Conservation (phyloP, 768 basidiomycete species). For the Agrocybe chaxingu region DNA sequence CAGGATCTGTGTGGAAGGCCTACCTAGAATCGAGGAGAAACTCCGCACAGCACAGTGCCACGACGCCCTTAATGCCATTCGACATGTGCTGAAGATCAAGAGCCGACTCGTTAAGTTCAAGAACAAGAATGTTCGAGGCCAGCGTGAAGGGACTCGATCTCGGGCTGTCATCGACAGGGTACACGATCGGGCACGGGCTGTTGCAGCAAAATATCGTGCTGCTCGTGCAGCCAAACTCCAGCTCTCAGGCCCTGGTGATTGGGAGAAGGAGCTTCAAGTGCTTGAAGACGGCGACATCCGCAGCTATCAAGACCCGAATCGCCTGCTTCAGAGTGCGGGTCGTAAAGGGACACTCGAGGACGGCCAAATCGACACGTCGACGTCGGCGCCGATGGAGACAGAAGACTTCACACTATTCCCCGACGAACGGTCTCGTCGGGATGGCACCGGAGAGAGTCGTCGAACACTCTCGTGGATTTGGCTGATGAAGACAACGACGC, state of each 20-base stretch:
- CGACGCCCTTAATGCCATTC: slow-evolving; percentile 4
- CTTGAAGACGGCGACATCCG: slow-evolving; percentile 7
- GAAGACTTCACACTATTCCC: too few relatives aligned
- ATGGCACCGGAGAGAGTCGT: too few relatives aligned
- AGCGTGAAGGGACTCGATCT: slow-evolving; percentile 6
- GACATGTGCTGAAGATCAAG: slow-evolving; percentile 4
- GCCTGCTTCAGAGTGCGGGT: background rate
- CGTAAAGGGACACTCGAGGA: slow-evolving; percentile 7
- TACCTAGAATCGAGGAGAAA: slow-evolving; percentile 1
- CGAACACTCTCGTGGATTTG: too few relatives aligned
- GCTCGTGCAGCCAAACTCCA: slow-evolving; percentile 6
- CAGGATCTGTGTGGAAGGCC: background rate
- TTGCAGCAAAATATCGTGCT: slow-evolving; percentile 8
- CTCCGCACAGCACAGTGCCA: slow-evolving; percentile 9
- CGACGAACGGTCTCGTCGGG: too few relatives aligned
- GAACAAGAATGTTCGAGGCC: slow-evolving; percentile 1
- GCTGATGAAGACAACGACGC: too few relatives aligned
- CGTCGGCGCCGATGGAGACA: too few relatives aligned
- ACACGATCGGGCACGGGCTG: slow-evolving; percentile 4
- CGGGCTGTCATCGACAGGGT: slow-evolving; percentile 6
- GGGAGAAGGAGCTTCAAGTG: slow-evolving; percentile 1
- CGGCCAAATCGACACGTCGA: background rate
- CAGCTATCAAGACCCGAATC: slow-evolving; percentile 7
- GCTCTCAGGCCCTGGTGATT: slow-evolving; percentile 1
- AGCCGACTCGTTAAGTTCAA: background rate